phyloP scores from a whole-genome alignment of 2,329 filamentous ascomycete genomes.

The Neopestalotiopsis sp. region DNA sequence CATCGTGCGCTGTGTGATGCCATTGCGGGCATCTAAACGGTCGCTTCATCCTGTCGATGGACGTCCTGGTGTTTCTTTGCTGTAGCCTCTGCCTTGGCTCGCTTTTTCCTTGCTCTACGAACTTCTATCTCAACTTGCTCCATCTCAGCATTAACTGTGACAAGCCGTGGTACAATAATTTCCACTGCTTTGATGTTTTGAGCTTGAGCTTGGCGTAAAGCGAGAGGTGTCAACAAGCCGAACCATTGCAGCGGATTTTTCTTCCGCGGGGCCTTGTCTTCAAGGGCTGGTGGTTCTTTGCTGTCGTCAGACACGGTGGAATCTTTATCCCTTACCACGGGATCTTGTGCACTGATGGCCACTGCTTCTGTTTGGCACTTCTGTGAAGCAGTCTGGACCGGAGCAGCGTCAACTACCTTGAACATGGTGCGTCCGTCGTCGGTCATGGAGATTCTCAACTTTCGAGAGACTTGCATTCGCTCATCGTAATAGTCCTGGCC shows the following conservation, averaged over 20 bases:
- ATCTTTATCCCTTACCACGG: slow-evolving; percentile 16
- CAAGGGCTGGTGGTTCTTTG: slow-evolving; percentile 18
- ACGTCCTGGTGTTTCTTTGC: slow-evolving; percentile 34
- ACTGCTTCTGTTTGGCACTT: background rate
- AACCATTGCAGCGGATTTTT: slow-evolving; percentile 66
- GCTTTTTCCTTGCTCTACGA: slow-evolving; percentile 62
- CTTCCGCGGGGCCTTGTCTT: slow-evolving; percentile 22
- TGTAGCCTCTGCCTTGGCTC: slow-evolving; percentile 51
- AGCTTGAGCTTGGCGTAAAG: slow-evolving; percentile 63
- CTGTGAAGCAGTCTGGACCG: background rate
- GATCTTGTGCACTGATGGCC: background rate
- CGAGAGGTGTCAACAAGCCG: slow-evolving; percentile 57
- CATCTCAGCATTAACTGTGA: slow-evolving; percentile 66
- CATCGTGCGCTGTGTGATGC: background rate
- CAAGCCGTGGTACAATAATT: slow-evolving; percentile 61
- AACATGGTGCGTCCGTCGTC: background rate
- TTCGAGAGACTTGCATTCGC: slow-evolving; percentile 69
- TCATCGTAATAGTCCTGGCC: slow-evolving; percentile 76
- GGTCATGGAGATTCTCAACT: slow-evolving; percentile 40
- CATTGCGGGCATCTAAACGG: slow-evolving; percentile 9
- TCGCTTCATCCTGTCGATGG: slow-evolving; percentile 7
- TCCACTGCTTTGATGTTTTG: slow-evolving; percentile 63
- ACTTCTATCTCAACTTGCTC: slow-evolving; percentile 72
- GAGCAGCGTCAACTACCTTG: background rate
- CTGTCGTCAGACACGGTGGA: slow-evolving; percentile 21